Evolutionary conservation across 768 basidiomycete species (phyloP), one percentile per base, ranked within the genome.

Genomic region (Coprinellus micaceus): DNA sequence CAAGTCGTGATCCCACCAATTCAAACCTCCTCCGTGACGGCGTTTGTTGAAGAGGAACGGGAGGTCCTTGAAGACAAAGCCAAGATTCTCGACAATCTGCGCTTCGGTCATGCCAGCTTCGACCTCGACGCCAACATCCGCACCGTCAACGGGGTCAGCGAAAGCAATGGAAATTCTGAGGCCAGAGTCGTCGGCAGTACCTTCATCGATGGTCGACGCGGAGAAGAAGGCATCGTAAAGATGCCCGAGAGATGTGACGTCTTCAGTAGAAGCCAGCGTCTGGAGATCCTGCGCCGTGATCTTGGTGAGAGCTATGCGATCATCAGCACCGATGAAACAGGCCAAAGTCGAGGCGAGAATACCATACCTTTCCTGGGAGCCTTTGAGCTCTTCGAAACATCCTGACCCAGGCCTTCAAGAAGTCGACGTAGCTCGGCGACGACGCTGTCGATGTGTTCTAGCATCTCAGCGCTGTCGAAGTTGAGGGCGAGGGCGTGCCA

Each of bases 1-100:
- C 7, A 46, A 45, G 7, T 13, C 4, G 2, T 39, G 6, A 13
- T 62, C 57, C 64, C 64, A 65, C 1, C 56, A 26, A 7, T 44
- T 55, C 1, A 52, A 21, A 1, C 60, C 60, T 13, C 24, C 46
- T 4, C 7, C 2, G 33, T 61, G 53, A 25, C 58, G 54, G 13
- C 30, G 9, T 3, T 11, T 17, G 41, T 60, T 60, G 53, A 66
- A 66, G 17, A 57, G 22, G 13, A 57, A 54, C 9, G 63, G 61
- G 7, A 59, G 47, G 5, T 52, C 36, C 3, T 53, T 9, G 3
- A 21, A 13, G 28, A 53, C n/a, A 24, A 58, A 62, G 5, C 58
- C 53, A 10, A 66, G 59, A 17, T 47, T 53, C 10, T 30, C 3
- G n/a, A 39, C 22, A 0, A 64, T 54, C 3, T n/a, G 17, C 1